Percentiles rank a stretch among this genome's conserved stretches.
phyloP scores from a whole-genome alignment of 2,329 filamentous ascomycete species.

The Rutstroemia sp. region DNA sequence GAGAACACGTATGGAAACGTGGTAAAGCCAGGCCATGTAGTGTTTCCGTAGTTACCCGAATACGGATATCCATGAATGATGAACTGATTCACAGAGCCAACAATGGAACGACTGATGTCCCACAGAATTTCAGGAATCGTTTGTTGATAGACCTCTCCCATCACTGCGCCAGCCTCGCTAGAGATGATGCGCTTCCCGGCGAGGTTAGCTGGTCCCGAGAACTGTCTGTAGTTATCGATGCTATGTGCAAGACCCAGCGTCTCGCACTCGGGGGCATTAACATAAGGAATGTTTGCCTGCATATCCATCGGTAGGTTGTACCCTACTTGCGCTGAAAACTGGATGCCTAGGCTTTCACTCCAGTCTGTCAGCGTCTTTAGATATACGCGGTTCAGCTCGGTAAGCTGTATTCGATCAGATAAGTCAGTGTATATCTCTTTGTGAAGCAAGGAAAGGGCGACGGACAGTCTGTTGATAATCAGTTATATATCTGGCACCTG shows the following conservation, averaged over 20 bases:
- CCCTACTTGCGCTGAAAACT: constrained; percentile 33
- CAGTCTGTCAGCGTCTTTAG: no score
- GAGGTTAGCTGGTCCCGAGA: constrained; percentile 33
- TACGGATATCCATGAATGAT: constrained; percentile 39
- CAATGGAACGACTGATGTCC: constrained; percentile 33
- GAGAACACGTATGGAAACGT: no score
- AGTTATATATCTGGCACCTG: no score
- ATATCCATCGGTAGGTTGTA: constrained; percentile 39
- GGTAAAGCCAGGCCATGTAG: constrained; percentile 27
- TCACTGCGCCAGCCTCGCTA: constrained; percentile 31
- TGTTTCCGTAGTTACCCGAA: constrained; percentile 35
- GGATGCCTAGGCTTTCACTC: constrained; percentile 24
- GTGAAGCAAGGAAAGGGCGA: no score
- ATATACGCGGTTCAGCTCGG: no score
- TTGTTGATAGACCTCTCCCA: constrained; percentile 21
- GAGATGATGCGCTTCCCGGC: constrained; percentile 34
- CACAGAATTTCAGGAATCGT: constrained; percentile 28
- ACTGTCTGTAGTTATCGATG: constrained; percentile 35
- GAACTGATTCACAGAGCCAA: constrained; percentile 36
- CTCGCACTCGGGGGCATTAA: constrained; percentile 23
- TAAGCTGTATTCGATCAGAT: no score
- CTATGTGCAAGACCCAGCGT: no score
- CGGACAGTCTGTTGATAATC: no score
- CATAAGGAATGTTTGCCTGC: constrained; percentile 31
- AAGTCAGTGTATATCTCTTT: no score